Conservation (phyloP, 345 rosid species). For the Citropsis articulata region DNA sequence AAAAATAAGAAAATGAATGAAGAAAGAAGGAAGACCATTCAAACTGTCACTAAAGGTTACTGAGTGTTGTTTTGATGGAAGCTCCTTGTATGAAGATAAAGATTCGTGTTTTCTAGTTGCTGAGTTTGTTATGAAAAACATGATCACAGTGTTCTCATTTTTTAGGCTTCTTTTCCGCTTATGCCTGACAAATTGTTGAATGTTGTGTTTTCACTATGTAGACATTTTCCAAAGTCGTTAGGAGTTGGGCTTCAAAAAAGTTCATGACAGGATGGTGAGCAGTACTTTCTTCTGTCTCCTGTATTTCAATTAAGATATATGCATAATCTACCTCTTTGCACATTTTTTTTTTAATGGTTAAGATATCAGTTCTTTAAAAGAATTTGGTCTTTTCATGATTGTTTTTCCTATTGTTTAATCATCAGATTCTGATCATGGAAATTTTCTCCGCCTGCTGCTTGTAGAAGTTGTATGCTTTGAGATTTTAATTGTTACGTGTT, state of each 20-base stretch:
- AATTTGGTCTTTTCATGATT: not conserved
- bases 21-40: not conserved
- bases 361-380: not conserved
- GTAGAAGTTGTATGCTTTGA: not conserved
- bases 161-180: not conserved
- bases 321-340: not conserved
- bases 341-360: not conserved
- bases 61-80: not conserved
- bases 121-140: not conserved
- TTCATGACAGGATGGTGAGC: constrained; percentile 97
- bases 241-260: constrained; percentile 99
- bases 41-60: not conserved
- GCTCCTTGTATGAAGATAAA: not conserved
- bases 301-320: not conserved
- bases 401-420: not conserved
- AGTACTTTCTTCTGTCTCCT: constrained; percentile 14
- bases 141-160: not conserved
- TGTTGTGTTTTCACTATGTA: constrained; percentile 25
- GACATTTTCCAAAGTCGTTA: constrained; percentile 83
- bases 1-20: not conserved
- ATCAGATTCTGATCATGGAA: not conserved
- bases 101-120: not conserved
- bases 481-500: not conserved
- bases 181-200: constrained; percentile 6
- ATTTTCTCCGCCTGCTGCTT: not conserved